A percentile compares a stretch with the other conserved stretches of the same genome.
phyloP scores from a whole-genome alignment of 352 stramenopile genomes.

The Pythium aquatile region DNA sequence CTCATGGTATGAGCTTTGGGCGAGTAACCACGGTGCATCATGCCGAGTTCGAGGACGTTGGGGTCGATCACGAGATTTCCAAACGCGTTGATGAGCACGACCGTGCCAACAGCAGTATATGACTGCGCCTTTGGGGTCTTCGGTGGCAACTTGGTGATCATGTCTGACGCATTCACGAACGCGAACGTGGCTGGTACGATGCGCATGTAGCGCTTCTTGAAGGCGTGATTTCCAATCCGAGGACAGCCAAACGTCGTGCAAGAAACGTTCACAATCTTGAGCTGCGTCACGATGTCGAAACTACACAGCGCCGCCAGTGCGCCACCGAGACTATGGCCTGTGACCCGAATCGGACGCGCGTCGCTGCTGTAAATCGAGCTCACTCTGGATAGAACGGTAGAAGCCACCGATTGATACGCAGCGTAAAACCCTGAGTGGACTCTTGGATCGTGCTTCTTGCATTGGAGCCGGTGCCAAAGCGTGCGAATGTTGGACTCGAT shows the following conservation, averaged over 20 bases:
- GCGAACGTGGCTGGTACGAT: constrained; percentile 38
- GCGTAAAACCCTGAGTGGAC: constrained; percentile 47
- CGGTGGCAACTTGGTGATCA: constrained; percentile 43
- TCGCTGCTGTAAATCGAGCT: constrained; percentile 25
- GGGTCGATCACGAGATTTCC: constrained; percentile 49
- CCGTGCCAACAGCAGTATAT: constrained; percentile 37
- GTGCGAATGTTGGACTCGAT: constrained; percentile 10
- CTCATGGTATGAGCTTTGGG: constrained; percentile 35
- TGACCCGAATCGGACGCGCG: constrained; percentile 30
- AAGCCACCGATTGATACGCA: constrained; percentile 36
- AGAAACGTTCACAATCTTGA: constrained; percentile 31
- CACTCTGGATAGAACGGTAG: constrained; percentile 29
- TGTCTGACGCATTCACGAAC: constrained; percentile 41
- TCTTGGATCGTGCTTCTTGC: constrained; percentile 35
- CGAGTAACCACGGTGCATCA: constrained; percentile 43
- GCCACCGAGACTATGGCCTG: constrained; percentile 44
- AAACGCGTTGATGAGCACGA: constrained; percentile 39
- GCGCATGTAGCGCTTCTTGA: constrained; percentile 36
- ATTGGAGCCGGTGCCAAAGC: constrained; percentile 28
- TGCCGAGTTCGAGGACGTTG: constrained; percentile 36
- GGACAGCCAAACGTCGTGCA: constrained; percentile 48
- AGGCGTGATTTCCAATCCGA: constrained; percentile 39
- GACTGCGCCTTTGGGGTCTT: constrained; percentile 40
- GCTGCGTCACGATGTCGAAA: constrained; percentile 37
- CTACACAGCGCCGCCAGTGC: constrained; percentile 41